Evolutionary conservation across 2,329 filamentous ascomycete species (phyloP).

Genomic region (Neophaeococcomyces aloes): DNA sequence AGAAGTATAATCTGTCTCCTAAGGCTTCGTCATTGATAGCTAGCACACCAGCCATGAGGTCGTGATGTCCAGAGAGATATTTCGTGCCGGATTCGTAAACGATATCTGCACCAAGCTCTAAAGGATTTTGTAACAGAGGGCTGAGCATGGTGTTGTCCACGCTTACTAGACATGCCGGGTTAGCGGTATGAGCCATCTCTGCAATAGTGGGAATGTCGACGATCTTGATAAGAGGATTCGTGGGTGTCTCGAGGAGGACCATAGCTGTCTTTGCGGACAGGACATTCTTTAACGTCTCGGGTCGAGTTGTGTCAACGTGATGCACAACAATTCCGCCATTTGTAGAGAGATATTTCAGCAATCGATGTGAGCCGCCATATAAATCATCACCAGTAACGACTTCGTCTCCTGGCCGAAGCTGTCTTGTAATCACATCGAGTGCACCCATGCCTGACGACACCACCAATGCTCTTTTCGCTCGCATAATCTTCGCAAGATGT

Average conservation of each 20-base stretch:
- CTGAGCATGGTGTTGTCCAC: constrained; percentile 99
- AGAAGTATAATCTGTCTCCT: constrained; percentile 87
- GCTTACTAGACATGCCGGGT: constrained; percentile 68
- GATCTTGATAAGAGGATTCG: constrained; percentile 96
- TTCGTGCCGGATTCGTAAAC: constrained; percentile 98
- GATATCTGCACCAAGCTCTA: constrained; percentile 89
- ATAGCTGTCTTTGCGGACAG: constrained; percentile 77
- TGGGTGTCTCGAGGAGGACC: constrained; percentile 92
- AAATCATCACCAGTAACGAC: constrained; percentile 95
- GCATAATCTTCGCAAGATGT: constrained; percentile 98
- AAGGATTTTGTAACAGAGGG: constrained; percentile 82
- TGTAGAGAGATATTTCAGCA: constrained; percentile 81
- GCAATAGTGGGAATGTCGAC: constrained; percentile 81
- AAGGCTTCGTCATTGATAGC: constrained; percentile 74
- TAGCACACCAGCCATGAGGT: constrained; percentile 96
- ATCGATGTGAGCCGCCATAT: constrained; percentile 87
- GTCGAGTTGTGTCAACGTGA: constrained; percentile 85
- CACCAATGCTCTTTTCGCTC: constrained; percentile 76
- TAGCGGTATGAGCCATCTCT: constrained; percentile 62
- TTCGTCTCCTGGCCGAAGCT: constrained; percentile 86
- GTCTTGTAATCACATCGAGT: constrained; percentile 85
- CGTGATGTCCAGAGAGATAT: constrained; percentile 94
- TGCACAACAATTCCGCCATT: constrained; percentile 89
- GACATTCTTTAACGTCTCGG: constrained; percentile 57
- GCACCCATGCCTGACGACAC: constrained; percentile 97